These are phyloP conservation scores for Fusarium siculi DNA, from an alignment of 2,329 filamentous ascomycete species.

Conservation along the genomic window DNA sequence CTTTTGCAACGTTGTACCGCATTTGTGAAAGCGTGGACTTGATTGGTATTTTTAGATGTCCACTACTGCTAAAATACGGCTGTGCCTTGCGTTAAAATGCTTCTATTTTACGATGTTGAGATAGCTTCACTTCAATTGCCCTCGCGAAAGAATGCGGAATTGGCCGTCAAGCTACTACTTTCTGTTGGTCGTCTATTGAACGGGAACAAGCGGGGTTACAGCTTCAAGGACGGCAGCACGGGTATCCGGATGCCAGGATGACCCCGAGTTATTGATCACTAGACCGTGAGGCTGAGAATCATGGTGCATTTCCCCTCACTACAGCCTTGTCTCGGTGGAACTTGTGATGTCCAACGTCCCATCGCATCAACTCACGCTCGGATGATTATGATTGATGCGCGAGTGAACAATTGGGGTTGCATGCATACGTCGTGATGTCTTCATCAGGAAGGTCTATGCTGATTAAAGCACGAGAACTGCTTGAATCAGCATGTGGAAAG, in stretches of 20 bases:
- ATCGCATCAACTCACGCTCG: not conserved
- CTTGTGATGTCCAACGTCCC: slow-evolving; percentile 2
- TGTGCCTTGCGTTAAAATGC: not conserved
- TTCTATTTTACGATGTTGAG: not conserved
- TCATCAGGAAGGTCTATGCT: slow-evolving; percentile 20
- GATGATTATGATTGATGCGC: not conserved
- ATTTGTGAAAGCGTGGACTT: not conserved
- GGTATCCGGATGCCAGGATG: not conserved
- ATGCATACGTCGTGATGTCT: slow-evolving; percentile 15
- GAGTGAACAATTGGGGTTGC: not conserved
- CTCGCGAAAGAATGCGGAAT: not conserved
- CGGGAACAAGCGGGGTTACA: not conserved
- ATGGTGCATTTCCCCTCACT: slow-evolving; percentile 6
- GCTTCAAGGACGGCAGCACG: not conserved
- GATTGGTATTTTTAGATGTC: slow-evolving; percentile 2
- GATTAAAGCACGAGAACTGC: not conserved
- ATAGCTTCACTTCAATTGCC: not conserved
- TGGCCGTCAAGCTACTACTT: not conserved
- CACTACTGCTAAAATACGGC: not conserved
- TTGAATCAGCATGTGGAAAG: slow-evolving; percentile 12
- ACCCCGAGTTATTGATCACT: not conserved
- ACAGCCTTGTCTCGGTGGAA: not conserved
- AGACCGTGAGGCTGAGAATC: slow-evolving; percentile 15
- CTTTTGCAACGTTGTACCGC: not conserved
- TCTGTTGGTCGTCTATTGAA: not conserved